Conservation (phyloP, 306 rosid species). For the Cicer chorassanicum region DNA sequence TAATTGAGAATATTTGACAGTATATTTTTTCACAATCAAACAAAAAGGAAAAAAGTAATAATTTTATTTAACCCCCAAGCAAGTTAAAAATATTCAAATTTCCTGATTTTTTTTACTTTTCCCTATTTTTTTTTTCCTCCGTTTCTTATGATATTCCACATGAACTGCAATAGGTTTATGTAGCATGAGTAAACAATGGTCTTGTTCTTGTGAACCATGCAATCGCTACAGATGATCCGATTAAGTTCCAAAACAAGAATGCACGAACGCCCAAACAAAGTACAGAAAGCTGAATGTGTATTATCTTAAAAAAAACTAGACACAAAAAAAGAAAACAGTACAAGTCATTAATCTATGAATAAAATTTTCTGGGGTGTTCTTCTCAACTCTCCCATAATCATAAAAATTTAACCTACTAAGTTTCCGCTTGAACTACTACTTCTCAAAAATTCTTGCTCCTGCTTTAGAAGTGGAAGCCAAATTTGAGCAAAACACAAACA, state of each 20-base stretch:
- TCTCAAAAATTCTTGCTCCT: constrained; percentile 46
- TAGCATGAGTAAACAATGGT: no score
- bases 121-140: no score
- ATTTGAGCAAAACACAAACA: constrained; percentile 30
- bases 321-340: constrained; percentile 28
- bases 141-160: no score
- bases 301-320: constrained; percentile 31
- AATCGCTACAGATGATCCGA: no score
- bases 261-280: constrained; percentile 5
- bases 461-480: constrained; percentile 23
- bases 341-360: constrained; percentile 45
- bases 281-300: constrained; percentile 14
- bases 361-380: constrained; percentile 52
- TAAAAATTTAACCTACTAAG: constrained; percentile 49
- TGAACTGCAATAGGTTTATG: no score
- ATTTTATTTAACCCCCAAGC: no score
- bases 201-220: no score
- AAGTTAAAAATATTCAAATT: no score
- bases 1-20: no score
- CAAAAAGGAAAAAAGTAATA: no score
- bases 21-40: no score
- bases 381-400: constrained; percentile 45
- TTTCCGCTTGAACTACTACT: constrained; percentile 48
- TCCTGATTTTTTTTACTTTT: no score
- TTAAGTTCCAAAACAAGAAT: background rate